Base-by-base conservation (phyloP, 1,139 yeast genomes). In the Nematodospora anomalae region DNA sequence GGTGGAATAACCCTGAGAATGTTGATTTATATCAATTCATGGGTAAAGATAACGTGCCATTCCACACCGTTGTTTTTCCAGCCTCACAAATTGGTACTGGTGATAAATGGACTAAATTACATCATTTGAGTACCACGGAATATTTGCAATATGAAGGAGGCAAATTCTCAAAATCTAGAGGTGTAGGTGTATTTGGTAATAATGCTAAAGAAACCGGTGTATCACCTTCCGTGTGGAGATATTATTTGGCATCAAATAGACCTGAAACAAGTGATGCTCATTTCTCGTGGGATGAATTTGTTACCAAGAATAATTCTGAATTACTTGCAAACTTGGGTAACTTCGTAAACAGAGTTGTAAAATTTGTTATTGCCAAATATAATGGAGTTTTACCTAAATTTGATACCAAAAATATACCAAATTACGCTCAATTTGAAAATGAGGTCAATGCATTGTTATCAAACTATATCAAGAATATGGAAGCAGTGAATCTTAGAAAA, bases 1-100 rank as follows among this genome's bases (percentile, higher is more conserved):
- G 96, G 94, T 92, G 99, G 99, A 83, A 80, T 64, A 74, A 85
- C 57, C 95, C 95, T 14, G 89, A 89, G 39, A 51, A 76, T 49
- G 96, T 92, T 46, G 70, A 85, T 50, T 71, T 94, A 48, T 89
- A 86, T 62, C 98, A 92, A 70, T 92, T 92, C 62, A 92, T 92
- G 99, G 99, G 99, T 67, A 92, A 92, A 66, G 99, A 92, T 63
- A 92, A 92, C 56, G 97, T 90, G 51, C 97, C 97, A 27, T 92
- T 92, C 87, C 99, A 92, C 58, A 85, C 96, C 1, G 98, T 94
- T 42, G 95, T 92, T 41, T 92, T 90, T 87, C 99, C 99, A 43
- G 80, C 94, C 31, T 69, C 95, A 28, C 84, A 83, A 63, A 68
- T 92, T 35, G 99, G 97, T 62, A 90, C 98, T 15, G 67, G 74